phyloP scores from a whole-genome alignment of 2,329 filamentous ascomycete genomes.

The Hypomyces rosellus region DNA sequence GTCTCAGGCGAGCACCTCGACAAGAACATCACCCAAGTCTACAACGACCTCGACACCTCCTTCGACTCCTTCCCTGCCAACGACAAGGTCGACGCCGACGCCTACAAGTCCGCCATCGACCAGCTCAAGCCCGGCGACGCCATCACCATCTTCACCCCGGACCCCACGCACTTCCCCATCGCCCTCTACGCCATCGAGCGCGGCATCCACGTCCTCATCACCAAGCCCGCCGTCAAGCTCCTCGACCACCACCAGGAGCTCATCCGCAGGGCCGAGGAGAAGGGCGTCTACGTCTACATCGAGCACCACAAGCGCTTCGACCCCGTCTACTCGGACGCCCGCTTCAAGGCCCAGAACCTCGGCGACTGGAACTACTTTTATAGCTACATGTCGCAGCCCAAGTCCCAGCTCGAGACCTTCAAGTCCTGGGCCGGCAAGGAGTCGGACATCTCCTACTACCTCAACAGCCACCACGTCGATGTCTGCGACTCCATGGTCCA shows the following conservation, averaged over 20 bases:
- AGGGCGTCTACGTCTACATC: conserved; percentile 83
- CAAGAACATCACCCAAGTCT: conserved; percentile 80
- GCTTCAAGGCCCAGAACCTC: conserved; percentile 65
- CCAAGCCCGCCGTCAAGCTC: conserved; percentile 85
- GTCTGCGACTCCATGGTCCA: conserved; percentile 89
- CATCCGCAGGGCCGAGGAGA: conserved; percentile 62
- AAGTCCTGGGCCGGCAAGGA: conserved; percentile 89
- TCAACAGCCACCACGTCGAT: conserved; percentile 92
- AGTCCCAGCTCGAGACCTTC: conserved; percentile 89
- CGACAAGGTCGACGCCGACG: conserved; percentile 64
- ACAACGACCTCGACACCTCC: conserved; percentile 82
- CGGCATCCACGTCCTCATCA: conserved; percentile 84
- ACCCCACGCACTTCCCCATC: conserved; percentile 88
- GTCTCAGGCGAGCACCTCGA: conserved; percentile 66
- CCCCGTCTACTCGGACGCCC: conserved; percentile 84
- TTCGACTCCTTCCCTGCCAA: conserved; percentile 80
- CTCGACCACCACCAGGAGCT: conserved; percentile 74
- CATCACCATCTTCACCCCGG: conserved; percentile 93
- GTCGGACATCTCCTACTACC: conserved; percentile 91
- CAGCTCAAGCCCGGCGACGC: conserved; percentile 73
- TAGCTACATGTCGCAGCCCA: conserved; percentile 91
- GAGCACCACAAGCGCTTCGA: conserved; percentile 98
- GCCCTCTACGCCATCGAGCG: conserved; percentile 87
- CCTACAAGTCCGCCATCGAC: conserved; percentile 87
- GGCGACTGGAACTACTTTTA: conserved; percentile 99